Percentiles rank a stretch among this genome's conserved stretches.
These are phyloP conservation scores for Yamadazyma taylorii DNA, from an alignment of 1,139 yeast species.

Conservation along the genomic window DNA sequence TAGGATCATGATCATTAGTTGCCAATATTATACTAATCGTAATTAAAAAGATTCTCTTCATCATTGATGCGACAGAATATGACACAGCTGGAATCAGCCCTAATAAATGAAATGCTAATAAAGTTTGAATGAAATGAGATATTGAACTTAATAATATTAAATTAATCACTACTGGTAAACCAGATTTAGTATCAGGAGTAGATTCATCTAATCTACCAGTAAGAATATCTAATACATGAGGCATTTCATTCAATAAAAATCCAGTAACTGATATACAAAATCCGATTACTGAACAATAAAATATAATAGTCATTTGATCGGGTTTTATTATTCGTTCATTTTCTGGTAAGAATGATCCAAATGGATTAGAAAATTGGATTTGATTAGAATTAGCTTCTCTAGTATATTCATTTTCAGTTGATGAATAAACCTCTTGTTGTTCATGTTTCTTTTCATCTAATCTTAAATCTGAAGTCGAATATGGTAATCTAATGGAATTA, in stretches of 20 bases:
- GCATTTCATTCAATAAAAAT: conserved; percentile 32
- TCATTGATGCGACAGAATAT: conserved; percentile 44
- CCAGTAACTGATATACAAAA: conserved; percentile 32
- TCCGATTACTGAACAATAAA: conserved; percentile 39
- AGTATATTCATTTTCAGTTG: conserved; percentile 12
- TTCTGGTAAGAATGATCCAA: conserved; percentile 19
- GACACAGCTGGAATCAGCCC: conserved; percentile 43
- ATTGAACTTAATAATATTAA: conserved; percentile 32
- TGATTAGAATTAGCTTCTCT: conserved; percentile 21
- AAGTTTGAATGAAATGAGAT: conserved; percentile 37
- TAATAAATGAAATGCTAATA: conserved; percentile 37
- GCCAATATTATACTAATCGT: conserved; percentile 33
- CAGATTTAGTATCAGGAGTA: conserved; percentile 21
- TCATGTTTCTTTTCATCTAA: conserved; percentile 26
- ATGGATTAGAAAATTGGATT: conserved; percentile 22
- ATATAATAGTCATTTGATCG: conserved; percentile 39
- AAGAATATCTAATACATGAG: conserved; percentile 17
- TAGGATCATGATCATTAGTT: conserved; percentile 13
- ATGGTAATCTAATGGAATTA: conserved; percentile 30
- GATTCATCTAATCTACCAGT: conserved; percentile 16
- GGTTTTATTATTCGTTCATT: conserved; percentile 29
- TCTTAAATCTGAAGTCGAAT: conserved; percentile 34
- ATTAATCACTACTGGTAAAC: conserved; percentile 22
- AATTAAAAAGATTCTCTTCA: conserved; percentile 42
- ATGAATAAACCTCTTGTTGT: conserved; percentile 2